Conservation (phyloP, 2,329 filamentous ascomycete genomes). For the Fusarium tupiense region DNA sequence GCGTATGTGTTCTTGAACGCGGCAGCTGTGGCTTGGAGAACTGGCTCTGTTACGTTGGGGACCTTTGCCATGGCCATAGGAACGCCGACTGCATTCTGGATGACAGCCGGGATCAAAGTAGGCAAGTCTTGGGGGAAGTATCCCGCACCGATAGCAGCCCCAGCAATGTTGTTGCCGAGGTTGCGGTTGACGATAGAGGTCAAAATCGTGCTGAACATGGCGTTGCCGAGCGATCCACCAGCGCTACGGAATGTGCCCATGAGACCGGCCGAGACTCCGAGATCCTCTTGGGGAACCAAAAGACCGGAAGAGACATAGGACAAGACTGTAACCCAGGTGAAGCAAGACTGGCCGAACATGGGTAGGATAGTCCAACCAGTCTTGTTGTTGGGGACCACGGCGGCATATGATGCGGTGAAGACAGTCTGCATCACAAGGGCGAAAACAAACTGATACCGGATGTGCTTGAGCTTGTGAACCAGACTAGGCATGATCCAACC, state of each 20-base stretch:
- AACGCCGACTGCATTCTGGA: constrained; percentile 7
- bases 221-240: constrained; percentile 10
- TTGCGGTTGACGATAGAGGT: constrained; percentile 1
- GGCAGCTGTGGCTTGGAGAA: not conserved
- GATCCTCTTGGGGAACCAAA: constrained; percentile 4
- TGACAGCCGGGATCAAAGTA: not conserved
- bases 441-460: constrained; percentile 11
- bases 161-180: constrained; percentile 3
- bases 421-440: constrained; percentile 1
- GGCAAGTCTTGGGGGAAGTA: not conserved
- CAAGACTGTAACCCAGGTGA: constrained; percentile 9
- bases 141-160: not conserved
- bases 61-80: constrained; percentile 13
- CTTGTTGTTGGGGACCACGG: constrained; percentile 2
- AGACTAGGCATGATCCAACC: constrained; percentile 16
- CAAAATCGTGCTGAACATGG: constrained; percentile 17
- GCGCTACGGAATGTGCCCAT: constrained; percentile 18
- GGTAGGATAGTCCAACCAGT: not conserved
- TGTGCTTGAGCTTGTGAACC: constrained; percentile 13
- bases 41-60: constrained; percentile 4
- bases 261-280: constrained; percentile 1
- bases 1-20: constrained; percentile 17
- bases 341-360: constrained; percentile 8
- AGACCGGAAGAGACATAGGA: constrained; percentile 11
- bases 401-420: constrained; percentile 6